A percentile compares a stretch with the other conserved stretches of the same genome.
These are phyloP conservation scores for Penicillium sp. DNA, from an alignment of 2,329 filamentous ascomycete genomes.

Conservation along the genomic window DNA sequence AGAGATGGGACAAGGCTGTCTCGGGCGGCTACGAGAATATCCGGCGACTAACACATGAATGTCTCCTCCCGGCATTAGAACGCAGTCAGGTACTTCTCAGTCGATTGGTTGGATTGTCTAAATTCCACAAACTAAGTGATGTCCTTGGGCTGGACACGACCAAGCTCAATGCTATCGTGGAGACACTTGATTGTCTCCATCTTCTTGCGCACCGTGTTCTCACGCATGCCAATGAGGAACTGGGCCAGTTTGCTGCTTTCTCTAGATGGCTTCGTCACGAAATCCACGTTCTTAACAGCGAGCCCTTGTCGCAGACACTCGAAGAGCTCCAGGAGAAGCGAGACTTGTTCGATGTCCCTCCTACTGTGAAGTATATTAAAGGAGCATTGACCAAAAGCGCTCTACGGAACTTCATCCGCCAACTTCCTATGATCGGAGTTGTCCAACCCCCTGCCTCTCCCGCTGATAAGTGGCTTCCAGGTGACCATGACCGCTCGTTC, in stretches of 20 bases:
- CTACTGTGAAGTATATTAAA: slow-evolving; percentile 75
- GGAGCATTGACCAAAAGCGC: slow-evolving; percentile 66
- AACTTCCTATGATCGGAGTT: slow-evolving; percentile 36
- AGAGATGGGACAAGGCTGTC: slow-evolving; percentile 90
- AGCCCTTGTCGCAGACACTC: slow-evolving; percentile 55
- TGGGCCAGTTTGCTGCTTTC: slow-evolving; percentile 73
- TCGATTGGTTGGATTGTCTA: slow-evolving; percentile 77
- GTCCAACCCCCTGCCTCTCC: slow-evolving; percentile 39
- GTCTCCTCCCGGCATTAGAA: slow-evolving; percentile 83
- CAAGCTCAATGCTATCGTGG: slow-evolving; percentile 61
- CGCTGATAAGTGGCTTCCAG: slow-evolving; percentile 42
- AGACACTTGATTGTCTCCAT: slow-evolving; percentile 71
- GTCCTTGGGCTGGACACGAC: slow-evolving; percentile 64
- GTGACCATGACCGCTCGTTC: slow-evolving; percentile 39
- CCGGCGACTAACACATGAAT: slow-evolving; percentile 76
- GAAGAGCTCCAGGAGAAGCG: slow-evolving; percentile 78
- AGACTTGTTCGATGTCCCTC: slow-evolving; percentile 68
- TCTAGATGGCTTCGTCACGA: slow-evolving; percentile 80
- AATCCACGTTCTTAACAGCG: slow-evolving; percentile 71
- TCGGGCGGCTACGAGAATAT: slow-evolving; percentile 73
- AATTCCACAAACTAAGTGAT: slow-evolving; percentile 67
- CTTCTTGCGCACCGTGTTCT: slow-evolving; percentile 73
- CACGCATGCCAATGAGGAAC: slow-evolving; percentile 69
- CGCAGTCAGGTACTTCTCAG: slow-evolving; percentile 77
- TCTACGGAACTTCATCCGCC: slow-evolving; percentile 57